A percentile compares a stretch with the other conserved stretches of the same genome.
These are phyloP conservation scores for Henckelia pumila DNA, from an alignment of 257 asterid species.

Conservation along the genomic window DNA sequence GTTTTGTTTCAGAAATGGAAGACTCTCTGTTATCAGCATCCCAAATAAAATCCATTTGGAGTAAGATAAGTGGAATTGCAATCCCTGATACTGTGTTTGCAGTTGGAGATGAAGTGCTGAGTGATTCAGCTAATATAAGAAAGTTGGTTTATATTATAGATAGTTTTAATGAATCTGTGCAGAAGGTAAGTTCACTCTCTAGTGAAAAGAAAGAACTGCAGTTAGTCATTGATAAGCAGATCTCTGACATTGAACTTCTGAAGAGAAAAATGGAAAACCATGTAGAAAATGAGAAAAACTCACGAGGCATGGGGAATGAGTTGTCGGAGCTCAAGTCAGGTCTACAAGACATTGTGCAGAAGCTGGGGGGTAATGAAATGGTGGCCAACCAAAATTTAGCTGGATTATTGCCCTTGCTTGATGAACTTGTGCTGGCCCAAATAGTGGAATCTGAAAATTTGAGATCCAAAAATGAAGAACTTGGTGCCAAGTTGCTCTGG, in stretches of 20 bases:
- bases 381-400: slow-evolving; percentile 45
- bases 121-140: slow-evolving; percentile 41
- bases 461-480: slow-evolving; percentile 65
- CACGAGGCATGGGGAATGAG: slow-evolving; percentile 43
- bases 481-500: slow-evolving; percentile 60
- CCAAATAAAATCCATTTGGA: slow-evolving; percentile 55
- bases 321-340: slow-evolving; percentile 55
- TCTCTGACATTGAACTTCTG: slow-evolving; percentile 55
- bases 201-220: slow-evolving; percentile 58
- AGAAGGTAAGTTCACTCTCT: slow-evolving; percentile 47
- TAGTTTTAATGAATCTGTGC: slow-evolving; percentile 43
- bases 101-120: slow-evolving; percentile 37
- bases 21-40: slow-evolving; percentile 54
- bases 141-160: slow-evolving; percentile 73
- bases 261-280: slow-evolving; percentile 50
- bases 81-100: slow-evolving; percentile 42
- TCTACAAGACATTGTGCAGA: slow-evolving; percentile 52
- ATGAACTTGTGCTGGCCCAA: slow-evolving; percentile 50
- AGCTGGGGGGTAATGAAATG: slow-evolving; percentile 61
- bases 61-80: slow-evolving; percentile 59
- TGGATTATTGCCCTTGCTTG: slow-evolving; percentile 53
- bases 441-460: slow-evolving; percentile 59
- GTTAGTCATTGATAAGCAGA: slow-evolving; percentile 55
- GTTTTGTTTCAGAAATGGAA: slow-evolving; percentile 57
- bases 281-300: slow-evolving; percentile 33